Percentiles rank a stretch among this genome's conserved stretches.
Conservation (phyloP, 2,329 filamentous ascomycete genomes). For the Beauveria rudraprayagi region DNA sequence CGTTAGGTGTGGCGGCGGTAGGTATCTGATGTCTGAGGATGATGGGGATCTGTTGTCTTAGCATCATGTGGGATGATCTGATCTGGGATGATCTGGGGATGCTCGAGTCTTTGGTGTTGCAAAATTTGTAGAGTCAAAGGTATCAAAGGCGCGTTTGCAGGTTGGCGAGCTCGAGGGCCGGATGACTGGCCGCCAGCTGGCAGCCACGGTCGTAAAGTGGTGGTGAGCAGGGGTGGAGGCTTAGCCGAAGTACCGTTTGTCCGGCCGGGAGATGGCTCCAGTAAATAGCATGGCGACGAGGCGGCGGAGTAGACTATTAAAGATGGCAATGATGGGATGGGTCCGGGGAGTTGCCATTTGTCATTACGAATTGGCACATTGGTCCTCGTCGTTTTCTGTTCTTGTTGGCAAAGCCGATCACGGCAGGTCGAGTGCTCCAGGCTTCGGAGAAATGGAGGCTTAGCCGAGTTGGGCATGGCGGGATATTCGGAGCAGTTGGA, state of each 20-base stretch:
- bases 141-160: background rate
- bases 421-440: background rate
- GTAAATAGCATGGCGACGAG: too few species aligned
- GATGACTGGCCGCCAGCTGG: background rate
- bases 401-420: background rate
- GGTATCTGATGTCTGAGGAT: background rate
- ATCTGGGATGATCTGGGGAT: too few species aligned
- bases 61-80: background rate
- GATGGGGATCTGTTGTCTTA: background rate
- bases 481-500: background rate
- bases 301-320: background rate
- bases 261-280: background rate
- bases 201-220: background rate
- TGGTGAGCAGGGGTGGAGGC: background rate
- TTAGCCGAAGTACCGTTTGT: conserved; percentile 10
- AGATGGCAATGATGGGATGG: background rate
- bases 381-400: background rate
- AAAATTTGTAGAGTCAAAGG: too few species aligned
- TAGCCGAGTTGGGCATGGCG: background rate
- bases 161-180: background rate
- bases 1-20: background rate
- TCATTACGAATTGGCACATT: background rate
- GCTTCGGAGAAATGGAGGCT: conserved; percentile 7
- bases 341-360: background rate
- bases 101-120: too few species aligned